A percentile compares a stretch with the other conserved stretches of the same genome.
phyloP scores from a whole-genome alignment of 2,329 filamentous ascomycete genomes.

The Monilinia fructigena region DNA sequence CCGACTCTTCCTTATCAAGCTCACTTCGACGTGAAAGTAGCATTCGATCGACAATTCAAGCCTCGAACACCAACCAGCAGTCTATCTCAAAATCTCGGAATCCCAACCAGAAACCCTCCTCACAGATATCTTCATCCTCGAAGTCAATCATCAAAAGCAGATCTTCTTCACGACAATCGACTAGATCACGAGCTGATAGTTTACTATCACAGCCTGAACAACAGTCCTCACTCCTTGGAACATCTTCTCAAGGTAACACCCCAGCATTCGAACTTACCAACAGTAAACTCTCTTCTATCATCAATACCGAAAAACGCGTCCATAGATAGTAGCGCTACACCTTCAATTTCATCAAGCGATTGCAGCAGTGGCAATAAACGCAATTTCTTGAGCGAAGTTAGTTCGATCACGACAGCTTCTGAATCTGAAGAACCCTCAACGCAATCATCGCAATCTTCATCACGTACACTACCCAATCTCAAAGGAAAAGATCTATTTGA shows the following conservation, averaged over 20 bases:
- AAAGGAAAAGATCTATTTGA: slow-evolving; percentile 73
- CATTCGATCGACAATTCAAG: slow-evolving; percentile 11
- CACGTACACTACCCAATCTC: slow-evolving; percentile 54
- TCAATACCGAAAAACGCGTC: slow-evolving; percentile 3
- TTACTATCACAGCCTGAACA: slow-evolving; percentile 6
- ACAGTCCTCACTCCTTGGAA: not conserved
- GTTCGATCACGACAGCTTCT: slow-evolving; percentile 21
- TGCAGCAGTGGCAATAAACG: slow-evolving; percentile 11
- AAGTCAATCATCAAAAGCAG: slow-evolving; percentile 2
- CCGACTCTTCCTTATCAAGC: not conserved
- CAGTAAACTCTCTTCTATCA: slow-evolving; percentile 10
- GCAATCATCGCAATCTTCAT: slow-evolving; percentile 32
- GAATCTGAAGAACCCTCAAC: slow-evolving; percentile 24
- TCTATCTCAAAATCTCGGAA: not conserved
- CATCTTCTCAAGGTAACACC: slow-evolving; percentile 13
- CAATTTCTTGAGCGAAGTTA: slow-evolving; percentile 15
- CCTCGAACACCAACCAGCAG: not conserved
- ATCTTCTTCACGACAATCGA: slow-evolving; percentile 10
- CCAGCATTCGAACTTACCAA: not conserved
- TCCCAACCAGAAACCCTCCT: not conserved
- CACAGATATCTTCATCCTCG: not conserved
- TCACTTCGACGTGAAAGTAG: slow-evolving; percentile 10
- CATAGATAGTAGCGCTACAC: slow-evolving; percentile 3
- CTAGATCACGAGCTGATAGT: slow-evolving; percentile 13
- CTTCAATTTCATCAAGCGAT: slow-evolving; percentile 14